Base-by-base conservation (phyloP, 768 basidiomycete genomes). In the Podaxis rugospora region DNA sequence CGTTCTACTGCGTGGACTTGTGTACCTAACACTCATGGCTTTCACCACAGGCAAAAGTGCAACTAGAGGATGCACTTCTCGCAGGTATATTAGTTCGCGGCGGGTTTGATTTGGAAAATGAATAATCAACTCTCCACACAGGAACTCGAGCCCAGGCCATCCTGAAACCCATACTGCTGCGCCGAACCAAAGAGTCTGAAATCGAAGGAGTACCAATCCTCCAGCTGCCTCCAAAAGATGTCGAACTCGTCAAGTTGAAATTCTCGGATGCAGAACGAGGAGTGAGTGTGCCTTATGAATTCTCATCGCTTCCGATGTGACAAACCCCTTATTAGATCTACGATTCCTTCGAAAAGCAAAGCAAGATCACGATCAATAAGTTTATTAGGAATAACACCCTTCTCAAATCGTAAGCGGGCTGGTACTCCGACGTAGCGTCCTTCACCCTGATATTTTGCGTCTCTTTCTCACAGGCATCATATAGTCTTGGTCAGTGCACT, bases 161-260 rank as follows among this genome's bases (percentile, higher is more conserved):
- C 44, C 74, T 93, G 49, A 81, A 83, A 61, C 83, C 86, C 1
- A 73, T 89, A 55, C 70, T 92, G 25, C 75, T 93, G n/a, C 80
- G 92, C 3, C 79, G 92, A 2, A 92, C 86, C 27, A 93, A 93
- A 68, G 76, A 87, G 61, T 81, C 87, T 0, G 74, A 65, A 23
- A 66, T 83, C 63, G 89, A 93, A 65, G 90, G 90, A 1, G 75
- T 85, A 62, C 87, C 86, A 2, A 79, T 92, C 39, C 74, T 93
- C 13, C 66, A 86, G 52, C 81, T 93, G 0, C 87, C 83, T 1
- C 72, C 76, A 2, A 87, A 87, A 68, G 73, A 82, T 9, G 80
- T 89, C 36, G 80, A 87, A 16, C 72, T 90, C 0, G 79, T 83
- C 14, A 79, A 74, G 55, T 73, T 90, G 6, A 72, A 86, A 47